A percentile compares a stretch with the other conserved stretches of the same genome.
These are phyloP conservation scores for Lactifluus piperatus DNA, from an alignment of 768 basidiomycete species.

Conservation along the genomic window DNA sequence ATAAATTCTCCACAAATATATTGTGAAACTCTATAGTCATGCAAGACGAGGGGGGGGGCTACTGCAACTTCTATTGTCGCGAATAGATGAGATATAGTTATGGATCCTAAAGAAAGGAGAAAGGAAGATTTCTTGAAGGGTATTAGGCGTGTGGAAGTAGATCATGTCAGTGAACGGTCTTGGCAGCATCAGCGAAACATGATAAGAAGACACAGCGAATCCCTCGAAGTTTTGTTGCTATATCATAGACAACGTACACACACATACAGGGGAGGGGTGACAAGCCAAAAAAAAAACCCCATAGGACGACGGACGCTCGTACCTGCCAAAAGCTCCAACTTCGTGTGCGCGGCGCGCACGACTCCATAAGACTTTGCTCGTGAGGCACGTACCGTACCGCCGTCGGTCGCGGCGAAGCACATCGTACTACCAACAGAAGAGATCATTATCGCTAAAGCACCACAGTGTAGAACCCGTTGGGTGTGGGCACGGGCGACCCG, in stretches of 20 bases:
- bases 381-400: slow-evolving; percentile 66
- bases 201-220: slow-evolving; percentile 35
- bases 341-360: too few relatives aligned
- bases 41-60: not conserved
- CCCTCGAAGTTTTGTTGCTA: slow-evolving; percentile 88
- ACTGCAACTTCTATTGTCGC: slow-evolving; percentile 1
- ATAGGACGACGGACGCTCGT: slow-evolving; percentile 80
- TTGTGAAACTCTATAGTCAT: not conserved
- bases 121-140: slow-evolving; percentile 9
- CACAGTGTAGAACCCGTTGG: too few relatives aligned
- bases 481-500: too few relatives aligned
- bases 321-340: slow-evolving; percentile 38
- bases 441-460: too few relatives aligned
- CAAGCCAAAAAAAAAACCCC: slow-evolving; percentile 68
- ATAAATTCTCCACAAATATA: slow-evolving; percentile 25
- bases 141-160: slow-evolving; percentile 48
- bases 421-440: slow-evolving; percentile 88
- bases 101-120: not conserved
- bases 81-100: not conserved
- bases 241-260: slow-evolving; percentile 74
- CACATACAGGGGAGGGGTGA: slow-evolving; percentile 74
- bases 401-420: slow-evolving; percentile 74
- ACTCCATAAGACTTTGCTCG: not conserved
- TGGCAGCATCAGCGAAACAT: not conserved
- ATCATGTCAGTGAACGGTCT: slow-evolving; percentile 76